Conservation (phyloP, 2,329 filamentous ascomycete genomes). For the Colletotrichum sp. region DNA sequence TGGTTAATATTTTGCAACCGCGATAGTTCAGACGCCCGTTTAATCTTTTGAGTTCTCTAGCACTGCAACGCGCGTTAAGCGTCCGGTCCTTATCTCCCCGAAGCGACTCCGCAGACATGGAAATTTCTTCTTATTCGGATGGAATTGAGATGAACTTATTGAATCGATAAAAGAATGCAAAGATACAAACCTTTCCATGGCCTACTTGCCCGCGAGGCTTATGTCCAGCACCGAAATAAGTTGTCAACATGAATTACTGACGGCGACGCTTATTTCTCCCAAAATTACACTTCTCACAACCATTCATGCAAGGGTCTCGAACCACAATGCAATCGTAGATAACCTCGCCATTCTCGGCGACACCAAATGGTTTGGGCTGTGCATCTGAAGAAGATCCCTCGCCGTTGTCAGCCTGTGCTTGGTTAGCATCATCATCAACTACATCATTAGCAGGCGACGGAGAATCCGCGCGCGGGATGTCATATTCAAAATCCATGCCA, state of each 20-base stretch:
- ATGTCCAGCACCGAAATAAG: neutral
- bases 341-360: neutral
- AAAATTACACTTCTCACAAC: neutral
- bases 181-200: neutral
- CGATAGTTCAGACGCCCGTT: neutral
- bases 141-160: neutral
- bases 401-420: neutral
- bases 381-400: neutral
- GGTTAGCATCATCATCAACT: neutral
- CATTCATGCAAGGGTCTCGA: neutral
- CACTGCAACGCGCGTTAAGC: neutral
- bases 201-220: neutral
- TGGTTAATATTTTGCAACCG: neutral
- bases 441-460: neutral
- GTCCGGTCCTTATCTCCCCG: neutral
- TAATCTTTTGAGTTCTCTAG: neutral
- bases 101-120: neutral
- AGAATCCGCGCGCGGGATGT: neutral
- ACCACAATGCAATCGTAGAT: neutral
- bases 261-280: neutral
- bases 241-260: neutral
- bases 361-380: neutral
- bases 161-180: neutral
- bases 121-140: neutral
- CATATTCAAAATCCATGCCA: neutral